phyloP scores from a whole-genome alignment of 192 early-diverging fungal species.

The Entomortierella beljakovae region DNA sequence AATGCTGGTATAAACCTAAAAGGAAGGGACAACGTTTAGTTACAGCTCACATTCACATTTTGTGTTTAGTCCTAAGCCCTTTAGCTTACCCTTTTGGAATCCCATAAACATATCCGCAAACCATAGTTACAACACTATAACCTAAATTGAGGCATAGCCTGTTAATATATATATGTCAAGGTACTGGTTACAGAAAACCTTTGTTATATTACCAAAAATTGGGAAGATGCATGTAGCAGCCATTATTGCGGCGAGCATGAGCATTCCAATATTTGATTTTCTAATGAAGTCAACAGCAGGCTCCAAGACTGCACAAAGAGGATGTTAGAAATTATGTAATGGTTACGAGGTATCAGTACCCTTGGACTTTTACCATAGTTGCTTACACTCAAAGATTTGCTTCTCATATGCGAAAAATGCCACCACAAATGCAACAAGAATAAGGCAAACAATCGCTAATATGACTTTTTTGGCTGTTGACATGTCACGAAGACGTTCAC shows the following conservation, averaged over 20 bases:
- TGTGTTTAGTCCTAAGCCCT: neutral
- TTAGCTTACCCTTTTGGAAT: conserved; percentile 39
- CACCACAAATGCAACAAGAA: conserved; percentile 24
- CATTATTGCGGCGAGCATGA: conserved; percentile 18
- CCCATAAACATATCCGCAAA: conserved; percentile 39
- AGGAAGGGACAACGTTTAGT: neutral
- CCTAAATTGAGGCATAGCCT: conserved; percentile 8
- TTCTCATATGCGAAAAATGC: conserved; percentile 32
- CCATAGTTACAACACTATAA: conserved; percentile 41
- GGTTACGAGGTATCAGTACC: too few species aligned
- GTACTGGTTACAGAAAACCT: neutral
- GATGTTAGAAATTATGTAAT: neutral
- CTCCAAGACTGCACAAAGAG: conserved; percentile 12
- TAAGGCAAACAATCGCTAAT: neutral
- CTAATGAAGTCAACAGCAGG: conserved; percentile 36
- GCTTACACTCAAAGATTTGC: conserved; percentile 28
- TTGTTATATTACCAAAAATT: conserved; percentile 25
- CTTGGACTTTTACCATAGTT: neutral
- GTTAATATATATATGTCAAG: neutral
- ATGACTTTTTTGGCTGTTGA: conserved; percentile 1
- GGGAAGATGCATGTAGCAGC: conserved; percentile 48
- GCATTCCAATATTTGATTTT: conserved; percentile 18
- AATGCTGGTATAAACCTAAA: conserved; percentile 40
- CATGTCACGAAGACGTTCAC: conserved; percentile 15
- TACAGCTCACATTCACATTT: neutral